These are phyloP conservation scores for Prinsepia uniflora DNA, from an alignment of 306 rosid species.

Conservation along the genomic window DNA sequence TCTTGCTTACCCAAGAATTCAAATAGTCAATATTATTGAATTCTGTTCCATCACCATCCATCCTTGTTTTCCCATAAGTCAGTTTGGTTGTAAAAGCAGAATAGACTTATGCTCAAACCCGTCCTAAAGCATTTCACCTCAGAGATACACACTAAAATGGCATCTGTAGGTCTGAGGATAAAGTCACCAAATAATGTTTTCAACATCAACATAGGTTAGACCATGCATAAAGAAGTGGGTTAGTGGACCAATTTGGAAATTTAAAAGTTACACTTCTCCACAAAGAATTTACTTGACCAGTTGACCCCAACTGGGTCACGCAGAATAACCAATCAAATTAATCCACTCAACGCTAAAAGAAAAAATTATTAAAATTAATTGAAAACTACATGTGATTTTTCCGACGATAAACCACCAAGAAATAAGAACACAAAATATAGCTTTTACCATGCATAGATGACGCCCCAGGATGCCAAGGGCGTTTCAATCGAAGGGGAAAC, in stretches of 20 bases:
- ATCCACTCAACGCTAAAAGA: neutral
- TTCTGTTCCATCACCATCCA: too few relatives aligned
- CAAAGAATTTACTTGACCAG: neutral
- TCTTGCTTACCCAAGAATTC: neutral
- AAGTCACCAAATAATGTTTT: neutral
- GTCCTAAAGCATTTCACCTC: neutral
- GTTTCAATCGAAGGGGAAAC: slow-evolving; percentile 80
- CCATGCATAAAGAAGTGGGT: neutral
- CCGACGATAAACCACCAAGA: neutral
- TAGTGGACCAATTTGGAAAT: neutral
- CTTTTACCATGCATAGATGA: slow-evolving; percentile 61
- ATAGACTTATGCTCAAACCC: neutral
- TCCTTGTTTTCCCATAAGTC: neutral
- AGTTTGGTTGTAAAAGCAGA: neutral
- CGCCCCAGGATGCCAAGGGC: slow-evolving; percentile 86
- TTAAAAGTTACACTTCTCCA: neutral
- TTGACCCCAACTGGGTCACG: neutral
- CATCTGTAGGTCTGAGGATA: neutral
- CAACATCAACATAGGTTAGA: neutral
- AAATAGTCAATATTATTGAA: neutral
- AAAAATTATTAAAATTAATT: neutral
- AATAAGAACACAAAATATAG: slow-evolving; percentile 7
- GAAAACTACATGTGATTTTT: neutral
- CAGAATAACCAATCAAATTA: neutral
- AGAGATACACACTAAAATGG: neutral